Percentiles rank a stretch among this genome's conserved stretches.
These are phyloP conservation scores for Talaromyces piceae DNA, from an alignment of 2,329 filamentous ascomycete genomes.

Conservation along the genomic window DNA sequence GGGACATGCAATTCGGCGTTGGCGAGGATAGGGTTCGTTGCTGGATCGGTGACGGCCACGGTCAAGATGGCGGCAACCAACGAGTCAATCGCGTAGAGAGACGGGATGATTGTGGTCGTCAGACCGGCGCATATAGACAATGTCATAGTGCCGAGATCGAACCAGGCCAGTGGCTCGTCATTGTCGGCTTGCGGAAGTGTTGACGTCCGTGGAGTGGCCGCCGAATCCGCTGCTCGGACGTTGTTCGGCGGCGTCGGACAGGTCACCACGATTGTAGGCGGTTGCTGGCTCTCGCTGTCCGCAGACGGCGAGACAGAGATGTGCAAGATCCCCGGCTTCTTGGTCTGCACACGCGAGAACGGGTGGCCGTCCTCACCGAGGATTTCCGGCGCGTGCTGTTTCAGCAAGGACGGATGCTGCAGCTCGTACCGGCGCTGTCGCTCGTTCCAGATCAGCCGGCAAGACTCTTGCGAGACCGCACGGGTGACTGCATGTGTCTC, in stretches of 20 bases:
- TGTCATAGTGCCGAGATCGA: constrained; percentile 37
- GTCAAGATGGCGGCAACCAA: constrained; percentile 39
- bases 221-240: constrained; percentile 25
- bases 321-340: constrained; percentile 31
- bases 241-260: constrained; percentile 29
- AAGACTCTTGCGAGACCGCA: constrained; percentile 41
- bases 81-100: constrained; percentile 42
- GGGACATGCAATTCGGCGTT: constrained; percentile 27
- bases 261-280: constrained; percentile 32
- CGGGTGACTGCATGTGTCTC: constrained; percentile 38
- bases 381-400: constrained; percentile 21
- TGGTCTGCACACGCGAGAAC: constrained; percentile 23
- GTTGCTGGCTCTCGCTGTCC: constrained; percentile 14
- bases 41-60: constrained; percentile 37
- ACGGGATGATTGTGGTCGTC: constrained; percentile 36
- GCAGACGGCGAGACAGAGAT: constrained; percentile 34
- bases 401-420: constrained; percentile 37
- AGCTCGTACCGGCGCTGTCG: constrained; percentile 37
- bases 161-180: constrained; percentile 33
- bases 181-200: constrained; percentile 33
- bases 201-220: constrained; percentile 30
- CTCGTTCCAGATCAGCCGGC: constrained; percentile 38
- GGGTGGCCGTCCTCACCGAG: constrained; percentile 30
- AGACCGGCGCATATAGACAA: constrained; percentile 34
- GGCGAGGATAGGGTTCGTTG: constrained; percentile 31